Evolutionary conservation across 768 basidiomycete genomes (phyloP), one percentile per base, ranked within the genome.

Genomic region (Boletus sp.): DNA sequence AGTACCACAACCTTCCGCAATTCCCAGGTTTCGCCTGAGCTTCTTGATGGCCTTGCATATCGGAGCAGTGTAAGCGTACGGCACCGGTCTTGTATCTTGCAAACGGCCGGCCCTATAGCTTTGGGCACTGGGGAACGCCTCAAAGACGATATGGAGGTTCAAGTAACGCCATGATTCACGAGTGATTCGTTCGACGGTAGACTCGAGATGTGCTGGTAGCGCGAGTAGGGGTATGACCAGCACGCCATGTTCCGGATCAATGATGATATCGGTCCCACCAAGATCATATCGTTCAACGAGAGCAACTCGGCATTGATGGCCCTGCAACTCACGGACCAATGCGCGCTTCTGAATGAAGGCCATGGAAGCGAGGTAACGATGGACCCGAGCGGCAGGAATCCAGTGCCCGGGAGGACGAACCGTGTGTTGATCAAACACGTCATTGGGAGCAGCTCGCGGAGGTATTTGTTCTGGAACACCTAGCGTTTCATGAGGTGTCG

Each of bases 281-380:
- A 90, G 76, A 47, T 71, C 67, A 13, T 81, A 79, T 33, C 90
- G 81, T 64, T 92, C 90, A 4, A 84, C 76, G 13, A 91, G 76
- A 29, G 80, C 76, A 23, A 90, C 72, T 11, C 70, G 69, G 56
- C 78, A 82, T 13, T 71, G 62, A 14, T 60, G 64, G 11, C 76
- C 74, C 17, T 73, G 71, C 25, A 92, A 75, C 11, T 74, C 68
- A 4, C 76, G 78, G 38, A 85, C 77, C 3, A 92, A 72, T 19
- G 74, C 76, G 47, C 81, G 84, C 58, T 84, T 85, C 66, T 90
- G 90, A 7, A 91, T 74, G 19, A 90, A 58, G 29, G 82, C 75
- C 56, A 90, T 65, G 29, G 87, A 90, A 15, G 81, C 82, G 70
- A 92, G 74, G 63, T 91, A 92, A 27, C 76, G 78, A 65, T 90